phyloP scores from a whole-genome alignment of 192 early-diverging fungal genomes.

The Coemansia sp. region DNA sequence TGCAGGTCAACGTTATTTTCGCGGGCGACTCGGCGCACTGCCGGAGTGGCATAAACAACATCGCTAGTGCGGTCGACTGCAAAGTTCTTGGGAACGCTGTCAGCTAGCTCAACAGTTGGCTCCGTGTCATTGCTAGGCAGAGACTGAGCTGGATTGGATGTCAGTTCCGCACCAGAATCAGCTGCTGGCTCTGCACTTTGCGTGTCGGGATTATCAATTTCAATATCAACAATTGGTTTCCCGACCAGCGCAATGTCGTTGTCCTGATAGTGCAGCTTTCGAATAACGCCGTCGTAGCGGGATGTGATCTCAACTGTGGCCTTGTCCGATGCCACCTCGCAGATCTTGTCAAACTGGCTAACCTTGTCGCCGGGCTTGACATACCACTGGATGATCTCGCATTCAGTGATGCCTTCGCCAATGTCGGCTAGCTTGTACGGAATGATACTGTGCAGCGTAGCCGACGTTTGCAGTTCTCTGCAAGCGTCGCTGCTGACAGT shows the following conservation, averaged over 20 bases:
- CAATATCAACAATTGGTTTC: conserved; percentile 83
- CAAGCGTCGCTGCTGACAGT: not conserved
- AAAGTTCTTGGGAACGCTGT: conserved; percentile 9
- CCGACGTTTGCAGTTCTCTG: conserved; percentile 57
- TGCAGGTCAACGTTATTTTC: conserved; percentile 77
- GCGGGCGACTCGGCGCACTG: conserved; percentile 81
- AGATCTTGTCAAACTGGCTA: conserved; percentile 90
- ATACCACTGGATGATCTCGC: conserved; percentile 98
- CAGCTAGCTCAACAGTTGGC: not conserved
- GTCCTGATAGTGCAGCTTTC: conserved; percentile 74
- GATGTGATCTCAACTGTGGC: conserved; percentile 99
- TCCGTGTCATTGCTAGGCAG: not conserved
- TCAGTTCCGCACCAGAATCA: not conserved
- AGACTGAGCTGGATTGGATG: not conserved
- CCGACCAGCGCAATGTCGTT: conserved; percentile 94
- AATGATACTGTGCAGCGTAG: conserved; percentile 45
- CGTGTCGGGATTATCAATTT: conserved; percentile 43
- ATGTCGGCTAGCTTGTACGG: conserved; percentile 94
- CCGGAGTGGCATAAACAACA: conserved; percentile 77
- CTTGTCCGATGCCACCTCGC: conserved; percentile 98
- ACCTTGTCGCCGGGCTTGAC: conserved; percentile 89
- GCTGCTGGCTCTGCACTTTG: not conserved
- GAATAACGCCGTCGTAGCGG: conserved; percentile 83
- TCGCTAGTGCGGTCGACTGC: conserved; percentile 32
- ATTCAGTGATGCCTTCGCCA: conserved; percentile 97